Conservation (phyloP, 768 basidiomycete genomes). For the Trametes sanguinea region DNA sequence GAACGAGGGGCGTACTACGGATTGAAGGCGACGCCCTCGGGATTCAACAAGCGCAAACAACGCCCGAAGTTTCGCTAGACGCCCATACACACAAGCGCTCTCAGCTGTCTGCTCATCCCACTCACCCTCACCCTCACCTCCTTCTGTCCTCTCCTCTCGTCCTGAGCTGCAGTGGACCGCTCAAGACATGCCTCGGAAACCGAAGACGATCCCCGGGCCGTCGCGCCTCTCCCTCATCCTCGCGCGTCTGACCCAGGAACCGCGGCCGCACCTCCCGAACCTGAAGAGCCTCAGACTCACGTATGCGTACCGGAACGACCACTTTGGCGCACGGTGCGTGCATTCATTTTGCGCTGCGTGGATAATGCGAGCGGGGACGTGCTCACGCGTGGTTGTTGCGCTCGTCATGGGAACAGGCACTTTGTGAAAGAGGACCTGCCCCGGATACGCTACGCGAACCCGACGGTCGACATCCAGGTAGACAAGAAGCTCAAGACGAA, state of each 20-base stretch:
- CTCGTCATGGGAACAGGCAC: slow-evolving; percentile 46
- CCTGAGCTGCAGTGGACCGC: background rate
- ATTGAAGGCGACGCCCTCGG: slow-evolving; percentile 4
- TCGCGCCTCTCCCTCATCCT: slow-evolving; percentile 60
- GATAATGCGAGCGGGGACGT: background rate
- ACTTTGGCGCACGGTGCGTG: slow-evolving; percentile 72
- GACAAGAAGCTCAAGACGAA: slow-evolving; percentile 53
- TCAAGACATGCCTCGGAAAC: slow-evolving; percentile 32
- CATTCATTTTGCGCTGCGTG: background rate
- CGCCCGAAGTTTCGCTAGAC: slow-evolving; percentile 1
- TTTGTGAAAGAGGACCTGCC: slow-evolving; percentile 81
- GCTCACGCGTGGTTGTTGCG: background rate
- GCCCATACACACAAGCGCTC: background rate
- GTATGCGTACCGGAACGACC: slow-evolving; percentile 63
- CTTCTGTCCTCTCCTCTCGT: background rate
- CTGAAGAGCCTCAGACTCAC: slow-evolving; percentile 58
- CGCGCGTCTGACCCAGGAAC: slow-evolving; percentile 49
- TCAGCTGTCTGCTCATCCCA: background rate
- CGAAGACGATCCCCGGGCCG: slow-evolving; percentile 43
- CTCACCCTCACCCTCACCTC: background rate
- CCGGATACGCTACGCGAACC: slow-evolving; percentile 77
- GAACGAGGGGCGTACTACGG: background rate
- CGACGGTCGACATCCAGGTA: slow-evolving; percentile 60
- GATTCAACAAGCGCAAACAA: slow-evolving; percentile 21
- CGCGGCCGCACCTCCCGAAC: slow-evolving; percentile 49